Evolutionary conservation across 352 stramenopile species (phyloP).

Genomic region (Achlya hypogyna): DNA sequence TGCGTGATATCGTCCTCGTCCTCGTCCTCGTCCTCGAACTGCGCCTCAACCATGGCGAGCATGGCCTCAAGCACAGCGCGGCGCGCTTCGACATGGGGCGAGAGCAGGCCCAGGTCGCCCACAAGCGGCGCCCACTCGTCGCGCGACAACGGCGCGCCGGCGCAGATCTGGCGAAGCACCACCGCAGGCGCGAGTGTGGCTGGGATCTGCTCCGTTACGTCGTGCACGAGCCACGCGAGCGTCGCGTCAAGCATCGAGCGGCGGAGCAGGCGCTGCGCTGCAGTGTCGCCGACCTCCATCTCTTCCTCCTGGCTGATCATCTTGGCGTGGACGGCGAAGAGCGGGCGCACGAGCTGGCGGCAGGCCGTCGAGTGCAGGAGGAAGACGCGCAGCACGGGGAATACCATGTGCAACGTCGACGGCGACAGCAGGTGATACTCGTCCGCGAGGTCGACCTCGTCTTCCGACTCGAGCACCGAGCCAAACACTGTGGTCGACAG

Average conservation of each 20-base stretch:
- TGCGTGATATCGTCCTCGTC: conserved; percentile 33
- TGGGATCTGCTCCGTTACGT: conserved; percentile 46
- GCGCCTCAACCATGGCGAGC: conserved; percentile 33
- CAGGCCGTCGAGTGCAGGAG: conserved; percentile 40
- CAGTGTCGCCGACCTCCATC: conserved; percentile 78
- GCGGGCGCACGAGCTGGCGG: conserved; percentile 55
- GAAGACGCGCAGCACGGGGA: conserved; percentile 55
- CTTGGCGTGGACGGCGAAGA: conserved; percentile 68
- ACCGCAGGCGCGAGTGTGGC: conserved; percentile 39
- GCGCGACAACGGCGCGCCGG: conserved; percentile 41
- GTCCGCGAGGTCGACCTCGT: conserved; percentile 56
- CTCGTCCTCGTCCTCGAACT: conserved; percentile 29
- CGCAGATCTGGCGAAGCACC: conserved; percentile 48
- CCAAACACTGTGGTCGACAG: conserved; percentile 76
- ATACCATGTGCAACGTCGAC: conserved; percentile 69
- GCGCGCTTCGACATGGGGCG: conserved; percentile 42
- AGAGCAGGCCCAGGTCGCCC: conserved; percentile 59
- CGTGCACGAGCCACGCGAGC: conserved; percentile 50
- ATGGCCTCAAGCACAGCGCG: conserved; percentile 50
- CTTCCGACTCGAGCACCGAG: conserved; percentile 70
- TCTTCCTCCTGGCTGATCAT: conserved; percentile 85
- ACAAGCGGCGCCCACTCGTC: conserved; percentile 63
- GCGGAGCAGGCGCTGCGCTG: conserved; percentile 58
- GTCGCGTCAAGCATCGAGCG: conserved; percentile 65
- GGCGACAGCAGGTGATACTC: conserved; percentile 59